Conservation (phyloP, 192 early-diverging fungal genomes). For the Coemansia sp. region DNA sequence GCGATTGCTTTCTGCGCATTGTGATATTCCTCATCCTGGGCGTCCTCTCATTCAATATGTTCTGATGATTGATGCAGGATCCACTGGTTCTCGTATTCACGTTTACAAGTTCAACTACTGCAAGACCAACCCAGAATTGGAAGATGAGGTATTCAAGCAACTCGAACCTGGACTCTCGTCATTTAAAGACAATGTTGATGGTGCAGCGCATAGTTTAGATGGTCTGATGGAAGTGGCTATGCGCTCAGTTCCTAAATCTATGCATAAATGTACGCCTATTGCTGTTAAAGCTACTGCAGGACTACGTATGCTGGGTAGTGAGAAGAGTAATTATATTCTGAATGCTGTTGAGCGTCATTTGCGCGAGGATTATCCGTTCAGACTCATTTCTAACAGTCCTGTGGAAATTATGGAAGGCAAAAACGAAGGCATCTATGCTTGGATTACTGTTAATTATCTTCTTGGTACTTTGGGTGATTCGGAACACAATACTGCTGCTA, state of each 20-base stretch:
- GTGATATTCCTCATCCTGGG: conserved; percentile 61
- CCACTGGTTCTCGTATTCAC: conserved; percentile 95
- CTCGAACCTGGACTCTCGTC: conserved; percentile 81
- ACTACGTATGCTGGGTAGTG: conserved; percentile 71
- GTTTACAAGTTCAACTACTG: conserved; percentile 97
- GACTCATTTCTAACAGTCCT: conserved; percentile 64
- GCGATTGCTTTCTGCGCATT: conserved; percentile 59
- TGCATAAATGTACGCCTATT: conserved; percentile 81
- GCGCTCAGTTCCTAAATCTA: conserved; percentile 63
- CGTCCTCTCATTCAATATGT: conserved; percentile 84
- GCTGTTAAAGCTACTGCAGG: conserved; percentile 97
- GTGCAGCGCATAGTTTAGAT: conserved; percentile 80
- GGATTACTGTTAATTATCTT: conserved; percentile 97
- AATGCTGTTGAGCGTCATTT: conserved; percentile 66
- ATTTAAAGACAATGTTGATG: conserved; percentile 66
- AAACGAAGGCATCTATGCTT: conserved; percentile 97
- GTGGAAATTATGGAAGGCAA: conserved; percentile 94
- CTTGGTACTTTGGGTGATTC: conserved; percentile 63
- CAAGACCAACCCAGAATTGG: conserved; percentile 74
- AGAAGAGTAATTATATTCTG: conserved; percentile 73
- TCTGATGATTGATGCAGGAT: conserved; percentile 94
- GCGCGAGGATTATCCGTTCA: conserved; percentile 78
- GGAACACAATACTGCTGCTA: conserved; percentile 71
- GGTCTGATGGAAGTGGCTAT: conserved; percentile 74
- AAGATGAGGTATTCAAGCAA: conserved; percentile 87